A percentile compares a stretch with the other conserved stretches of the same genome.
Evolutionary conservation across 2,329 filamentous ascomycete species (phyloP).

Genomic region (Penicillium expansum): DNA sequence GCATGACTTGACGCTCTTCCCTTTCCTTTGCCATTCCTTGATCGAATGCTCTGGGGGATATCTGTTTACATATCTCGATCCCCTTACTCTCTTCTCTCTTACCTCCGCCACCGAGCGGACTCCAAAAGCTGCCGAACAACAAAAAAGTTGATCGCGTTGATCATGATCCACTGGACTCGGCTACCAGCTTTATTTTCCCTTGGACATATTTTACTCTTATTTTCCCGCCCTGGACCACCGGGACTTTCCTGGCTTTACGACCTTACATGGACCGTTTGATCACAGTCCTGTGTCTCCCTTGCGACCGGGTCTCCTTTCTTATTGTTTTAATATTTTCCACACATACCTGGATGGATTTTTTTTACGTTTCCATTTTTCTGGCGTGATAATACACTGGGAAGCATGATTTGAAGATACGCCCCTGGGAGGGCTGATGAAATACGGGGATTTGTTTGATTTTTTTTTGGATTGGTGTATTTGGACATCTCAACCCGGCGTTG

Average conservation of each 20-base stretch:
- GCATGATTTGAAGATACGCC: constrained; percentile 17
- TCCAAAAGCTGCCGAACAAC: constrained; percentile 14
- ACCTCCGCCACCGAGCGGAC: not conserved
- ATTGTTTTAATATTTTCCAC: constrained; percentile 25
- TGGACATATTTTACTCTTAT: constrained; percentile 13
- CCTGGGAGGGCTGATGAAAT: constrained; percentile 18
- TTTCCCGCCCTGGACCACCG: constrained; percentile 8
- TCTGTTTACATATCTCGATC: constrained; percentile 1
- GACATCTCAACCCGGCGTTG: constrained; percentile 10
- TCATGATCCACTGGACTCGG: constrained; percentile 17
- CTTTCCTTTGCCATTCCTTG: constrained; percentile 1
- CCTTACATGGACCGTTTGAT: constrained; percentile 10
- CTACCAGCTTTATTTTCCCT: constrained; percentile 16
- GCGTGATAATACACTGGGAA: constrained; percentile 23
- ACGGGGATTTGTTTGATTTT: constrained; percentile 2
- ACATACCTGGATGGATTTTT: constrained; percentile 15
- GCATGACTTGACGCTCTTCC: constrained; percentile 7
- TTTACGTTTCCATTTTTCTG: constrained; percentile 11
- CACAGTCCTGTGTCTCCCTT: constrained; percentile 5
- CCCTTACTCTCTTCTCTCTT: not conserved
- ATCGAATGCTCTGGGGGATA: not conserved
- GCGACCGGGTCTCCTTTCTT: constrained; percentile 9
- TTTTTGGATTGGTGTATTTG: constrained; percentile 4
- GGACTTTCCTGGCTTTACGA: constrained; percentile 1
- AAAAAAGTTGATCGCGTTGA: constrained; percentile 12